Base-by-base conservation (phyloP, 495 filamentous ascomycete species). In the Geoglossum glabrum region DNA sequence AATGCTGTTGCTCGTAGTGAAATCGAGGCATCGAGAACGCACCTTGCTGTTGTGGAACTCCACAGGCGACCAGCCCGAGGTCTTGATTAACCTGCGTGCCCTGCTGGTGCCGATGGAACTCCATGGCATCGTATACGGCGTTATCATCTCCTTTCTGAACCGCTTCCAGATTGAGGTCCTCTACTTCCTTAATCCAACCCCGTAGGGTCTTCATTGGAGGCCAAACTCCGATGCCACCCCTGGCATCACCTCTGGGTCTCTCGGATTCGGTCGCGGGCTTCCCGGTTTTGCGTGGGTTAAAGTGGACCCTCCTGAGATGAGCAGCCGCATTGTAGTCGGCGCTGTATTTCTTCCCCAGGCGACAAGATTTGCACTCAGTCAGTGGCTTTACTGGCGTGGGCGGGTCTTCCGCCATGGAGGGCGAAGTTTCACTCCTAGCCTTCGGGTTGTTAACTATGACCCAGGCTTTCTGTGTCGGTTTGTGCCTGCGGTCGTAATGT, bases 261-360 rank as follows among this genome's bases (percentile, higher is more conserved):
- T 71, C 55, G 72, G 71, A 3, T 74, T 68, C 2, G 75, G 76
- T n/a, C 74, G 73, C 61, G 78, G 76, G 49, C 76, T 75, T 0
- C 30, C 23, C 15, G 49, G 49, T 5, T n/a, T 21, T 6, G 11
- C 49, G 49, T 26, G 80, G 79, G 59, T 81, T 77, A 74, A 96
- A 98, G 67, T 98, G 92, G 19, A 85, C 86, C 23, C 90, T 80
- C 27, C 90, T 79, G 17, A 97, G 75, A 66, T 96, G 92, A 0
- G 89, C 90, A 1, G 89, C 87, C 0, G 90, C 90, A 62, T 97
- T 97, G 66, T 97, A 96, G 69, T 97, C 93, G 28, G 85, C 86
- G 3, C 85, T 84, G 64, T 97, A 97, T 57, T 73, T 75, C 72
- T 96, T 95, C 52, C 75, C 70, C 21, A 76, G 78, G 13, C 76